phyloP scores from a whole-genome alignment of 1,139 yeast species.

The Nakaseomyces uthaithaninus region DNA sequence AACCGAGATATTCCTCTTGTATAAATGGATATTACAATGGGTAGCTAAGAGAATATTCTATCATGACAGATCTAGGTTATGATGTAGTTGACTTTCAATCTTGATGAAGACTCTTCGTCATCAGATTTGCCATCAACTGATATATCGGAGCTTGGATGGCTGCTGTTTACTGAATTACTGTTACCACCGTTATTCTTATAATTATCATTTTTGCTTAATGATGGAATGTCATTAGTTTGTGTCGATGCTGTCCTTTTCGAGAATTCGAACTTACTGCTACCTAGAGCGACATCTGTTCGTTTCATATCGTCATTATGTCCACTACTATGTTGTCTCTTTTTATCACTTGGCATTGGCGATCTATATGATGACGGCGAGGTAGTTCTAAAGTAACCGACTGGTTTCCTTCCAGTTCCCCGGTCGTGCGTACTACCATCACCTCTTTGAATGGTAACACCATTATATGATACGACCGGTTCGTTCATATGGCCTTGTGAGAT shows the following conservation, averaged over 20 bases:
- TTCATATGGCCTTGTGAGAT: neutral
- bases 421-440: slow-evolving; percentile 2
- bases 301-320: neutral
- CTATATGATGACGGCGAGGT: slow-evolving; percentile 5
- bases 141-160: neutral
- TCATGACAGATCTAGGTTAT: no score
- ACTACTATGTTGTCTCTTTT: neutral
- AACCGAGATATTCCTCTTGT: no score
- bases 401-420: neutral
- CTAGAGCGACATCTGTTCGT: no score
- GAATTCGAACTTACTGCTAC: neutral
- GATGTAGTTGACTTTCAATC: slow-evolving; percentile 3
- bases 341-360: slow-evolving; percentile 1
- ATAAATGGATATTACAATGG: no score
- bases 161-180: no score
- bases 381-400: slow-evolving; percentile 4
- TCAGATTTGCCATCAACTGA: neutral
- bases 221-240: no score
- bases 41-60: no score
- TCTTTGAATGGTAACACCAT: neutral
- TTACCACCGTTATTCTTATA: no score
- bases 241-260: neutral
- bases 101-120: slow-evolving; percentile 3
- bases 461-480: slow-evolving; percentile 4
- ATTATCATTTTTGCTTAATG: no score